phyloP scores from a whole-genome alignment of 129 eudicot genomes.

The Flaveria ramosissima region DNA sequence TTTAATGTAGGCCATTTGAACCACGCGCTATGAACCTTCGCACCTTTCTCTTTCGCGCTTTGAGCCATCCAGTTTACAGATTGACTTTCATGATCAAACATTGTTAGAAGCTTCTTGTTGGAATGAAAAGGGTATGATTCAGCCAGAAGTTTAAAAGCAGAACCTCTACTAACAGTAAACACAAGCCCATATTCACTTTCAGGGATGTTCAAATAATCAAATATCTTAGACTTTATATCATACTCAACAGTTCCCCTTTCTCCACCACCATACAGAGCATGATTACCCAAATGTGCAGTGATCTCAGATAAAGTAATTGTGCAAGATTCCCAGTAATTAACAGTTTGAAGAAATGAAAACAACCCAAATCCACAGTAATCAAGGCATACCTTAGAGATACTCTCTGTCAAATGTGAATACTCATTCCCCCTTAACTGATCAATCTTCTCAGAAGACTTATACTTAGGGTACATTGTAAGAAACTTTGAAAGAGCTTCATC shows the following conservation, averaged over 20 bases:
- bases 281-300: slow-evolving; percentile 45
- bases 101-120: slow-evolving; percentile 42
- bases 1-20: slow-evolving; percentile 48
- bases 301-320: slow-evolving; percentile 42
- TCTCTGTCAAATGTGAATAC: slow-evolving; percentile 39
- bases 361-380: slow-evolving; percentile 51
- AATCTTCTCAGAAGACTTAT: slow-evolving; percentile 37
- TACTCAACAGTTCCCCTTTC: slow-evolving; percentile 42
- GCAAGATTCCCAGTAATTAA: slow-evolving; percentile 37
- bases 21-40: slow-evolving; percentile 50
- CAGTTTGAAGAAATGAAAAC: slow-evolving; percentile 44
- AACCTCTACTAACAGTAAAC: slow-evolving; percentile 48
- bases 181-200: slow-evolving; percentile 46
- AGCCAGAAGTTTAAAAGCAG: slow-evolving; percentile 42
- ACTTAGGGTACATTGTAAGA: slow-evolving; percentile 42
- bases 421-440: slow-evolving; percentile 37
- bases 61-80: slow-evolving; percentile 52
- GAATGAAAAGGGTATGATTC: slow-evolving; percentile 47
- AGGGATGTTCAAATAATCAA: slow-evolving; percentile 46
- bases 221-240: slow-evolving; percentile 39
- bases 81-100: slow-evolving; percentile 51
- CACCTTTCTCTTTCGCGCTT: slow-evolving; percentile 44
- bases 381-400: slow-evolving; percentile 45
- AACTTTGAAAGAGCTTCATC: slow-evolving; percentile 42
- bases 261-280: slow-evolving; percentile 47